Base-by-base conservation (phyloP, 2,329 filamentous ascomycete genomes). In the Emydomyces testavorans region DNA sequence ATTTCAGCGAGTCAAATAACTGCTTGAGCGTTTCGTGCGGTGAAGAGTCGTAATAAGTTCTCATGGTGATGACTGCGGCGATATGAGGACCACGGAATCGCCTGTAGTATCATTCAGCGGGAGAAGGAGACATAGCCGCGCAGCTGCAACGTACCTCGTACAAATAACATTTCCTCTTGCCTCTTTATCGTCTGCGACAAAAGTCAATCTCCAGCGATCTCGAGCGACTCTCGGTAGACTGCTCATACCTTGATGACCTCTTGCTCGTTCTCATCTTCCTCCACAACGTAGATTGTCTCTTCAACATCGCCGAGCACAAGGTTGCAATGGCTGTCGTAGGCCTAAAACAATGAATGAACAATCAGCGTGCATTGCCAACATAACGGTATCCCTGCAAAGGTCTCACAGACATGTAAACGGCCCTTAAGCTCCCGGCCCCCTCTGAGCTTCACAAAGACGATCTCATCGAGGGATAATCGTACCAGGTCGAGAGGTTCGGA, bases 251-350 rank as follows among this genome's bases (percentile, higher is more conserved):
- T 85, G 59, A 87, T 73, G 23, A 79, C 78, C 50, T 90, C 75
- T 53, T 77, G 82, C 50, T 84, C 81, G 18, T 87, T 83, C 13
- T 83, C 79, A 34, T 93, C 86, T 51, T 94, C 89, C 51, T 94
- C 89, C 3, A 94, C 82, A 28, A 90, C 75, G 64, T 94, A 98
- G 56, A 98, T 88, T 5, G 90, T 96, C 73, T 98, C 92, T 63
- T 95, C 88, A 3, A 96, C 92, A 56, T 98, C 92, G 47, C 92
- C 90, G 4, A 98, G 76, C 4, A 98, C 87, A 37, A 98, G 70
- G 62, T 98, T 98, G 76, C 93, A 98, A 67, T 98, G 92, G 61
- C 87, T 94, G 64, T 98, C 92, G 65, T 98, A 98, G 48, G 92
- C 92, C 92, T 98, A 50, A 23, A 34, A 15, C 29, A 31, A 31